Percentiles rank a stretch among this genome's conserved stretches.
These are phyloP conservation scores for Gracilaria caudata DNA, from an alignment of 23 red algal genomes.

Conservation along the genomic window DNA sequence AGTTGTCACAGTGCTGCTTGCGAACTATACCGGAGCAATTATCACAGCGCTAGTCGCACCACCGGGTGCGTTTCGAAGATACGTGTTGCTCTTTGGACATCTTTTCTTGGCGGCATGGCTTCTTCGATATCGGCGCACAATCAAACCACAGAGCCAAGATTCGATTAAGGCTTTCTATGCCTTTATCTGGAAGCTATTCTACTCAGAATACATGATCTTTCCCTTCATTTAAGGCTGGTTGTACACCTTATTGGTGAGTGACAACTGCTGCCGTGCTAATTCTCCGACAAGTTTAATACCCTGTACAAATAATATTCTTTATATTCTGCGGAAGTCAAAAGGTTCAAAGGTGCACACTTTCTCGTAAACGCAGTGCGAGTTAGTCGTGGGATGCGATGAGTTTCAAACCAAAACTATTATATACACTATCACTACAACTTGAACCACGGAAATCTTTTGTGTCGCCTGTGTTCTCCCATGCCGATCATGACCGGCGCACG, in stretches of 20 bases:
- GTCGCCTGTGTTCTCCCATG: slow-evolving; percentile 53
- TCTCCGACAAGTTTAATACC: neutral
- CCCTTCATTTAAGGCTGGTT: slow-evolving; percentile 59
- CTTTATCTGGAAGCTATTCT: slow-evolving; percentile 87
- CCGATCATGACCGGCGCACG: slow-evolving; percentile 48
- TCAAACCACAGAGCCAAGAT: slow-evolving; percentile 44
- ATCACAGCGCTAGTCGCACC: slow-evolving; percentile 49
- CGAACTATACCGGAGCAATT: slow-evolving; percentile 65
- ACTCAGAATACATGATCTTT: slow-evolving; percentile 77
- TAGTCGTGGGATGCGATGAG: slow-evolving; percentile 13
- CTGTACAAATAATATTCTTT: slow-evolving; percentile 32
- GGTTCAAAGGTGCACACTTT: neutral
- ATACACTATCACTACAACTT: slow-evolving; percentile 31
- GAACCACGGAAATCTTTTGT: slow-evolving; percentile 55
- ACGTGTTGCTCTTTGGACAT: slow-evolving; percentile 58
- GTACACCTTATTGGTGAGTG: neutral
- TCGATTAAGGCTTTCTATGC: slow-evolving; percentile 74
- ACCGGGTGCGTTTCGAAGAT: slow-evolving; percentile 48
- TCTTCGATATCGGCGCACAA: slow-evolving; percentile 22
- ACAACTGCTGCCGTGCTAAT: neutral
- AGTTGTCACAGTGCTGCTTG: slow-evolving; percentile 51
- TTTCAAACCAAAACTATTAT: slow-evolving; percentile 14
- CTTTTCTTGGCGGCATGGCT: slow-evolving; percentile 48
- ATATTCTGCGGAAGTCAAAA: slow-evolving; percentile 28
- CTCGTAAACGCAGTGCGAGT: slow-evolving; percentile 35